phyloP scores from a whole-genome alignment of 2,329 filamentous ascomycete species.

The Neonectria neomacrospora region DNA sequence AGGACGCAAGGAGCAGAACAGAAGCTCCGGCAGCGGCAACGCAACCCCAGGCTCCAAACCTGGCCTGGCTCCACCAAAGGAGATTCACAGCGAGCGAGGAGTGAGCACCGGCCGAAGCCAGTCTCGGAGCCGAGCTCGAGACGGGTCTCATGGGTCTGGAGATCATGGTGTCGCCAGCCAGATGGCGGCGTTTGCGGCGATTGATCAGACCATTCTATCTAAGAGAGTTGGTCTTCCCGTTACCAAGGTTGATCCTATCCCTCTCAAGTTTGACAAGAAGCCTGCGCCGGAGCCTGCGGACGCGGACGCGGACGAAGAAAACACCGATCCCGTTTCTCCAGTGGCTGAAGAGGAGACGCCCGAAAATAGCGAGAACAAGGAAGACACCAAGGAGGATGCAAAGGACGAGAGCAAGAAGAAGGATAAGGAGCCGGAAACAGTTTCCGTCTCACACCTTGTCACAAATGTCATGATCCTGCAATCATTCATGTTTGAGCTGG shows the following conservation, averaged over 20 bases:
- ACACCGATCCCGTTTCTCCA: background rate
- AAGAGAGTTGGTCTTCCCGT: constrained; percentile 63
- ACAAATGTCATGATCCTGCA: constrained; percentile 85
- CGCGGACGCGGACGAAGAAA: constrained; percentile 31
- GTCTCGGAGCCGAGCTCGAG: constrained; percentile 53
- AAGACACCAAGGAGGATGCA: constrained; percentile 21
- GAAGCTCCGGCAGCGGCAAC: constrained; percentile 47
- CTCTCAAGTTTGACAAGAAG: constrained; percentile 57
- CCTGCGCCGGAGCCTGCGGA: constrained; percentile 41
- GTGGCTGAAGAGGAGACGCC: constrained; percentile 1
- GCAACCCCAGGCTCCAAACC: constrained; percentile 48
- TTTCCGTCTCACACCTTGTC: constrained; percentile 80
- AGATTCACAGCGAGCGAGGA: constrained; percentile 54
- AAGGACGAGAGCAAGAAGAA: constrained; percentile 33
- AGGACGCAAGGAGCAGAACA: constrained; percentile 59
- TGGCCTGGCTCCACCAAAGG: constrained; percentile 55
- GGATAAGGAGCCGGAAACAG: constrained; percentile 51
- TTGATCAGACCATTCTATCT: constrained; percentile 71
- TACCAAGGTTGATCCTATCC: constrained; percentile 57
- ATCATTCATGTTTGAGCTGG: constrained; percentile 81
- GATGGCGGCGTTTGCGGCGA: constrained; percentile 69
- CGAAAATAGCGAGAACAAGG: background rate
- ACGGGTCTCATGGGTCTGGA: constrained; percentile 47
- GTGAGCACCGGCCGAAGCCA: constrained; percentile 51
- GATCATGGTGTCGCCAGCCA: constrained; percentile 58